These are phyloP conservation scores for Paramecium primaurelia DNA, from an alignment of 73 alveolate species.

Conservation along the genomic window DNA sequence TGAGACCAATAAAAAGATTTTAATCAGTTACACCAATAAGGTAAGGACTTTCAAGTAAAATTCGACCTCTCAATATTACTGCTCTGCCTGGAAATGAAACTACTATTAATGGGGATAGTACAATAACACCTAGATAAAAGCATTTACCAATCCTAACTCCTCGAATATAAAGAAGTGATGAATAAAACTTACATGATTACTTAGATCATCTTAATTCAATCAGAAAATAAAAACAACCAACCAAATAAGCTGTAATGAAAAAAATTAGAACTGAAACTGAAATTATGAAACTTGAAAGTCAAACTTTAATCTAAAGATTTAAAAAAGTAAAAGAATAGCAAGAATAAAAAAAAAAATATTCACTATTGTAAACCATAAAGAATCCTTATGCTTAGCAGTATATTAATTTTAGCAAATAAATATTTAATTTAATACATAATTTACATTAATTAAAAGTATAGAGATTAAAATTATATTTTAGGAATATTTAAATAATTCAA, in stretches of 20 bases:
- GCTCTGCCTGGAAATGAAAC: constrained; percentile 14
- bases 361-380: not conserved
- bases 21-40: not conserved
- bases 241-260: not conserved
- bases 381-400: constrained; percentile 3
- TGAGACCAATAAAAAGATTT: not conserved
- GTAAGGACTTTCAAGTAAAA: not conserved
- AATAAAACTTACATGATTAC: not conserved
- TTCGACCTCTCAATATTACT: constrained; percentile 18
- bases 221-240: not conserved
- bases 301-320: not conserved
- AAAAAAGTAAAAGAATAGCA: not conserved
- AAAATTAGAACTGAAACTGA: constrained; percentile 1
- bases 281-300: not conserved
- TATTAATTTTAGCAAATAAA: constrained; percentile 18
- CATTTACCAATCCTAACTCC: not conserved
- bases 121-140: not conserved
- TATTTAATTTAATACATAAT: constrained; percentile 4
- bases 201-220: constrained; percentile 5
- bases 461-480: not conserved
- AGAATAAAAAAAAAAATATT: not conserved
- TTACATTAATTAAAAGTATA: constrained; percentile 26
- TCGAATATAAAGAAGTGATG: not conserved
- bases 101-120: not conserved
- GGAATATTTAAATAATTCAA: constrained; percentile 40